These are phyloP conservation scores for Mycena sanguinolenta DNA, from an alignment of 768 basidiomycete genomes.

Conservation along the genomic window DNA sequence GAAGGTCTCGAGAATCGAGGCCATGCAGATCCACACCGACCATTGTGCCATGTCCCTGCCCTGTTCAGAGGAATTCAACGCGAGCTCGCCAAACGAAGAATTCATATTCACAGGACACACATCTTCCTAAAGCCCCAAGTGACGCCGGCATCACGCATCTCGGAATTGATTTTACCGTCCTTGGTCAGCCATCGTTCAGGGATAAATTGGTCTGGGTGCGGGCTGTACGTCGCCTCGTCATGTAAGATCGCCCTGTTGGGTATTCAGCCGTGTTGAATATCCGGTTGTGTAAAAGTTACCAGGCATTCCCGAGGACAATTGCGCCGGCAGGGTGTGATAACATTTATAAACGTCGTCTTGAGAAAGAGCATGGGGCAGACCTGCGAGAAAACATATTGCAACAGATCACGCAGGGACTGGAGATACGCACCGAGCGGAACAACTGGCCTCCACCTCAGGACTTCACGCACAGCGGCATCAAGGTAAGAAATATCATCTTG, in stretches of 20 bases:
- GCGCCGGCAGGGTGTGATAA: constrained; percentile 9
- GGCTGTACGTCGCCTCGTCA: constrained; percentile 40
- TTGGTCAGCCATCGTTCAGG: too few relatives aligned
- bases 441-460: too few relatives aligned
- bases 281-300: neutral
- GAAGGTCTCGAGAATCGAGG: constrained; percentile 35
- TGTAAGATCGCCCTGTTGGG: constrained; percentile 35
- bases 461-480: constrained; percentile 41
- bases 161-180: constrained; percentile 16
- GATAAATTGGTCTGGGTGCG: constrained; percentile 43
- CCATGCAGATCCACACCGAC: constrained; percentile 32
- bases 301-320: constrained; percentile 3
- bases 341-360: constrained; percentile 11
- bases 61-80: neutral
- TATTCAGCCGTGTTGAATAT: too few relatives aligned
- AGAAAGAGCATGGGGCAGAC: neutral
- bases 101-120: constrained; percentile 8
- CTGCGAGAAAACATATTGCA: neutral
- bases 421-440: constrained; percentile 32
- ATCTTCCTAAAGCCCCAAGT: constrained; percentile 17
- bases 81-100: neutral
- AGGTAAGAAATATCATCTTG: constrained; percentile 43
- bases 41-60: constrained; percentile 23
- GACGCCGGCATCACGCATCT: neutral
- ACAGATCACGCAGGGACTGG: too few relatives aligned